Evolutionary conservation across 2,329 filamentous ascomycete species (phyloP).

Genomic region (Penicillium occitanis): DNA sequence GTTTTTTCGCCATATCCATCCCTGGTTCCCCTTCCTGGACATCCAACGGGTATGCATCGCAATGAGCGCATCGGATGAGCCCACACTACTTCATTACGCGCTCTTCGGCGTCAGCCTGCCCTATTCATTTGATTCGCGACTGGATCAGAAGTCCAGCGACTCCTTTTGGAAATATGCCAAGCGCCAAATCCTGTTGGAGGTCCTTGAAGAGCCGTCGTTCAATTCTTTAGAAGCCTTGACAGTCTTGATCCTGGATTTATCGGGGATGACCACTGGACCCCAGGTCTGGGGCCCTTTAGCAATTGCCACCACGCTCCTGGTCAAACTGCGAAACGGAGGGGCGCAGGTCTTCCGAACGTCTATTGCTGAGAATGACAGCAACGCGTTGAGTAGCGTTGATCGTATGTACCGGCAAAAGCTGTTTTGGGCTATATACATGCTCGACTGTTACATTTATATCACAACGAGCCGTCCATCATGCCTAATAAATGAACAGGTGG

Average conservation of each 20-base stretch:
- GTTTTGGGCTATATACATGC: background rate
- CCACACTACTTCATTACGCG: background rate
- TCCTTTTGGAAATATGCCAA: background rate
- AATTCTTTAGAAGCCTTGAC: background rate
- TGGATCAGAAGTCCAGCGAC: conserved; percentile 1
- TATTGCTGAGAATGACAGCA: background rate
- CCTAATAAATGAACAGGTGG: background rate
- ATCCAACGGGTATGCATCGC: background rate
- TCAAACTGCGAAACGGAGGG: background rate
- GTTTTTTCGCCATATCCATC: background rate
- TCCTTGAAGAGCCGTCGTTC: background rate
- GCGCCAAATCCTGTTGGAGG: background rate
- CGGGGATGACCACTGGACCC: background rate
- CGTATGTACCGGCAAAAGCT: background rate
- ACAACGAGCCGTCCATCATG: background rate
- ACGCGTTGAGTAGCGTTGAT: background rate
- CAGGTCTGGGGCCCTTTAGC: background rate
- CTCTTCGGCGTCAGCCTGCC: background rate
- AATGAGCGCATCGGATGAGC: background rate
- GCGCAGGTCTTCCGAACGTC: background rate
- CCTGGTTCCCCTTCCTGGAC: background rate
- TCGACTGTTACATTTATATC: background rate
- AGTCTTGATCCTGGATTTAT: background rate
- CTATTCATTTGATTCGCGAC: background rate
- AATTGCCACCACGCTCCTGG: background rate